Percentiles rank a stretch among this genome's conserved stretches.
Evolutionary conservation across 2,329 filamentous ascomycete species (phyloP).

Genomic region (Trichoderma citrinoviride): DNA sequence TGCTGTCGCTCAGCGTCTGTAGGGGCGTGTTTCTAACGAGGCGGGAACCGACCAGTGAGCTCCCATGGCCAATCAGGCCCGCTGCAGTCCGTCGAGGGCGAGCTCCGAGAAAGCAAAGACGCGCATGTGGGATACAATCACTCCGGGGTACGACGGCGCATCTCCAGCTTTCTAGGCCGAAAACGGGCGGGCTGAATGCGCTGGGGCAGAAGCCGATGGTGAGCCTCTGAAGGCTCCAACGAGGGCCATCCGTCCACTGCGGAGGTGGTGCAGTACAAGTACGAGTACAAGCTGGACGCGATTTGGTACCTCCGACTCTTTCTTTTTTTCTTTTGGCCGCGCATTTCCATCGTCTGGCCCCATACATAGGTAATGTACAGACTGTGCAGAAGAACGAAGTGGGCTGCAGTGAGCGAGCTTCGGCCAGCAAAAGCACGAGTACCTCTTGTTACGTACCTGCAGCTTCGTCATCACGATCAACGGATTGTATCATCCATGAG

Average conservation of each 20-base stretch:
- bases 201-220: background rate
- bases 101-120: constrained; percentile 6
- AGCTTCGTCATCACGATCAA: background rate
- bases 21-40: background rate
- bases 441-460: background rate
- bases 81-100: background rate
- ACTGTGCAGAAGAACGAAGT: no score
- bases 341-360: no score
- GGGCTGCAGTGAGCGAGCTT: background rate
- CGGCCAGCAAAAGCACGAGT: no score
- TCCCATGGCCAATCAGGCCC: background rate
- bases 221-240: background rate
- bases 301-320: background rate
- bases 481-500: constrained; percentile 11
- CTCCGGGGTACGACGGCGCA: background rate
- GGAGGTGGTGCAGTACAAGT: background rate
- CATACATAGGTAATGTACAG: no score
- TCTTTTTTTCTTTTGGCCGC: no score
- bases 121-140: background rate
- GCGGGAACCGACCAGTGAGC: background rate
- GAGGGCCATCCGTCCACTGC: background rate
- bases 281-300: background rate
- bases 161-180: constrained; percentile 4
- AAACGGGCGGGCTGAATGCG: constrained; percentile 2
- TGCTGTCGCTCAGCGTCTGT: background rate